These are phyloP conservation scores for Erysimum cheiri DNA, from an alignment of 441 rosid genomes.

Conservation along the genomic window DNA sequence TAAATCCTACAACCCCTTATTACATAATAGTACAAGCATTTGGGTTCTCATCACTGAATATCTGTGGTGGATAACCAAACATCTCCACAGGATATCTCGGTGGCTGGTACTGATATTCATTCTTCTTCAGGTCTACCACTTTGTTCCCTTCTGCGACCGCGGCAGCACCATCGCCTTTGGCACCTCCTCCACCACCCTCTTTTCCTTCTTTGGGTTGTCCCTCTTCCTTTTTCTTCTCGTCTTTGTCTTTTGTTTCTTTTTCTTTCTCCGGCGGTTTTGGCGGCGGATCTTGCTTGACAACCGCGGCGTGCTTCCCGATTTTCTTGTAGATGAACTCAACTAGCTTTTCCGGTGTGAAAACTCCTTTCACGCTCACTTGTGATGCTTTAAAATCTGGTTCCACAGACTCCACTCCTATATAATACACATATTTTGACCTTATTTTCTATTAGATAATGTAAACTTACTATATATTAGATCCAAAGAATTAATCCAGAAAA, in stretches of 20 bases:
- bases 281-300: constrained; percentile 71
- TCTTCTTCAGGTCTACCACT: constrained; percentile 42
- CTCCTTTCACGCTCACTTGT: constrained; percentile 81
- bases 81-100: constrained; percentile 56
- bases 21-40: constrained; percentile 91
- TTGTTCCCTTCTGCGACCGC: constrained; percentile 53
- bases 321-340: constrained; percentile 73
- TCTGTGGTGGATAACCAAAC: constrained; percentile 74
- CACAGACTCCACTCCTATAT: constrained; percentile 80
- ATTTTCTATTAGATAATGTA: constrained; percentile 4
- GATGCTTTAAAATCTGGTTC: constrained; percentile 90
- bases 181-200: constrained; percentile 39
- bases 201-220: constrained; percentile 47
- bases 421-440: constrained; percentile 2
- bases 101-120: constrained; percentile 60
- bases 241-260: constrained; percentile 54
- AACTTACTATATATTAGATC: background rate
- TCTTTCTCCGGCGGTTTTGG: constrained; percentile 43
- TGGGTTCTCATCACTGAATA: constrained; percentile 93
- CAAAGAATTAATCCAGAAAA: background rate
- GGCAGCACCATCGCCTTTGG: constrained; percentile 25
- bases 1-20: constrained; percentile 33
- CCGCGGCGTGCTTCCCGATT: constrained; percentile 76
- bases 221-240: constrained; percentile 45
- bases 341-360: constrained; percentile 64